These are phyloP conservation scores for Apiospora rasikravindrae DNA, from an alignment of 2,329 filamentous ascomycete genomes.

Conservation along the genomic window DNA sequence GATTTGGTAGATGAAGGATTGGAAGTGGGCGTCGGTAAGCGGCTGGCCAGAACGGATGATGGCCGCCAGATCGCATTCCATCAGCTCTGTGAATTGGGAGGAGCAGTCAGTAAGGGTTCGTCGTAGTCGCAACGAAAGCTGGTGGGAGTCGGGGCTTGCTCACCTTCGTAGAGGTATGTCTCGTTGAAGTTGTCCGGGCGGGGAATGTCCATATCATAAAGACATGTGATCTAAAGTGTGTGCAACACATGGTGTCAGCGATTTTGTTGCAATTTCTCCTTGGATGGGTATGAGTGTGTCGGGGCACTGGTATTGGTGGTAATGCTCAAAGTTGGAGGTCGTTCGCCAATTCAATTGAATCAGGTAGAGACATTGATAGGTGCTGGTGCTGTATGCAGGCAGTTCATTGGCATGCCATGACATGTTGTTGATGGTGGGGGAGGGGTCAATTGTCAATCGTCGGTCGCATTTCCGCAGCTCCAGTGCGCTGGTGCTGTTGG, in stretches of 20 bases:
- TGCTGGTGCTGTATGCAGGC: not conserved
- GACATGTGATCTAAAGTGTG: conserved; percentile 85
- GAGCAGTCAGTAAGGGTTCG: conserved; percentile 16
- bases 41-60: conserved; percentile 98
- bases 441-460: conserved; percentile 4
- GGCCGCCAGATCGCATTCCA: conserved; percentile 98
- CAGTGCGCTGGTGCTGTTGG: not conserved
- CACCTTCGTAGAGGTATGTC: conserved; percentile 97
- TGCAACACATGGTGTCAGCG: conserved; percentile 43
- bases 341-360: not conserved
- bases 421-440: not conserved
- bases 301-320: not conserved
- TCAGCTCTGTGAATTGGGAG: conserved; percentile 71
- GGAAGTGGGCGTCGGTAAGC: conserved; percentile 97
- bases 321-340: not conserved
- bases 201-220: conserved; percentile 99
- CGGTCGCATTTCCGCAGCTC: conserved; percentile 10
- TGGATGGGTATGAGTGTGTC: not conserved
- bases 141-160: conserved; percentile 33
- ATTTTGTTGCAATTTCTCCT: not conserved
- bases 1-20: conserved; percentile 99
- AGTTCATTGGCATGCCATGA: not conserved
- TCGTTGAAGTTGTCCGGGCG: conserved; percentile 98
- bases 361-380: not conserved
- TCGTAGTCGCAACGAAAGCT: conserved; percentile 3